Percentiles rank a stretch among this genome's conserved stretches.
Evolutionary conservation across 129 eudicot species (phyloP).

Genomic region (Pittosporum tobira): DNA sequence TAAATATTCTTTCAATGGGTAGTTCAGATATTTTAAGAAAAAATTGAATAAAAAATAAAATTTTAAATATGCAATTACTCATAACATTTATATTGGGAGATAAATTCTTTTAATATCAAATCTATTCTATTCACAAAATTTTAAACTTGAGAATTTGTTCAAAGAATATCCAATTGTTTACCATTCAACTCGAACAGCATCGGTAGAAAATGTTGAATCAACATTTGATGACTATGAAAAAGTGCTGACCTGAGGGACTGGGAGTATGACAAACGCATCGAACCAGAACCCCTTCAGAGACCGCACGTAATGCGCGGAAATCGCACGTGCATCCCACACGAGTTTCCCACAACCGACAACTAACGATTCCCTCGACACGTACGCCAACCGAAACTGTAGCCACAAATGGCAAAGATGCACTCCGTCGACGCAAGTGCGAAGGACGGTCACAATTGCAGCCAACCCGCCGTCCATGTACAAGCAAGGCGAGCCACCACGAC

Average conservation of each 20-base stretch:
- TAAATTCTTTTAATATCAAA: too few species aligned
- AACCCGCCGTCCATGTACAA: conserved; percentile 75
- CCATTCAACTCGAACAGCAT: too few species aligned
- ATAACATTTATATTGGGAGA: too few species aligned
- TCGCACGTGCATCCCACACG: conserved; percentile 84
- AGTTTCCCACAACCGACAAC: conserved; percentile 96
- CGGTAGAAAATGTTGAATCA: too few species aligned
- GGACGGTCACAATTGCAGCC: conserved; percentile 64
- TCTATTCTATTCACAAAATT: too few species aligned
- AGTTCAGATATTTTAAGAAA: too few species aligned
- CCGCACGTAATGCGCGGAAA: conserved; percentile 62
- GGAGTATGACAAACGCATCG: conserved; percentile 81
- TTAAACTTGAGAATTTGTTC: too few species aligned
- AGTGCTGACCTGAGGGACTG: conserved; percentile 97
- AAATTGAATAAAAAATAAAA: too few species aligned
- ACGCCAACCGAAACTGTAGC: conserved; percentile 86
- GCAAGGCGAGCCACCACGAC: conserved; percentile 71
- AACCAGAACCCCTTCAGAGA: conserved; percentile 89
- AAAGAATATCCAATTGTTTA: too few species aligned
- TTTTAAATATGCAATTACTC: too few species aligned
- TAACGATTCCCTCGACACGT: conserved; percentile 90
- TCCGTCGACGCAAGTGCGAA: conserved; percentile 68
- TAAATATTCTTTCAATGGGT: too few species aligned
- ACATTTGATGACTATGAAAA: too few species aligned
- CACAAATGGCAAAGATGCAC: conserved; percentile 68